Percentiles rank a stretch among this genome's conserved stretches.
These are phyloP conservation scores for Anethum foeniculum DNA, from an alignment of 140 eudicot species.

Conservation along the genomic window DNA sequence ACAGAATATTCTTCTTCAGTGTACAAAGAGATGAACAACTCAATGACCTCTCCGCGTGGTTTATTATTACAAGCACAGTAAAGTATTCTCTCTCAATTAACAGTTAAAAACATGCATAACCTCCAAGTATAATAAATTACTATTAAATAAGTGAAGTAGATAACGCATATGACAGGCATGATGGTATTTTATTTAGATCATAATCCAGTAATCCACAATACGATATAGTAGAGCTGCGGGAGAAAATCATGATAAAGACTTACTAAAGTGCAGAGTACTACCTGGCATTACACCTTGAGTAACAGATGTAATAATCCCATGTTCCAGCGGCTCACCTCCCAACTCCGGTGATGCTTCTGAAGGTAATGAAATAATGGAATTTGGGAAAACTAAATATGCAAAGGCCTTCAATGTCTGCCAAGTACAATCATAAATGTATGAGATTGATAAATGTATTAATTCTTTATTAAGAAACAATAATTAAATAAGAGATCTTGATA, in stretches of 20 bases:
- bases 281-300: slow-evolving; percentile 89
- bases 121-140: neutral
- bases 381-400: slow-evolving; percentile 69
- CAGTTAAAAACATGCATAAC: neutral
- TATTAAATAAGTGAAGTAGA: too few species aligned
- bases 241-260: neutral
- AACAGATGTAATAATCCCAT: slow-evolving; percentile 70
- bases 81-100: neutral
- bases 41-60: neutral
- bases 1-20: neutral
- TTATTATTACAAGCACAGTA: neutral
- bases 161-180: neutral
- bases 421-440: neutral
- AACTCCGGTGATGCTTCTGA: slow-evolving; percentile 33
- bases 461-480: neutral
- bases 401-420: slow-evolving; percentile 77
- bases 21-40: neutral
- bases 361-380: slow-evolving; percentile 42
- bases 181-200: neutral
- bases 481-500: neutral
- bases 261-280: slow-evolving; percentile 11
- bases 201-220: neutral
- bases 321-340: slow-evolving; percentile 39
- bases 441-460: neutral
- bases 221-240: neutral